Evolutionary conservation across 2,329 filamentous ascomycete genomes (phyloP), one percentile per base, ranked within the genome.

Genomic region (Seiridium cupressi): DNA sequence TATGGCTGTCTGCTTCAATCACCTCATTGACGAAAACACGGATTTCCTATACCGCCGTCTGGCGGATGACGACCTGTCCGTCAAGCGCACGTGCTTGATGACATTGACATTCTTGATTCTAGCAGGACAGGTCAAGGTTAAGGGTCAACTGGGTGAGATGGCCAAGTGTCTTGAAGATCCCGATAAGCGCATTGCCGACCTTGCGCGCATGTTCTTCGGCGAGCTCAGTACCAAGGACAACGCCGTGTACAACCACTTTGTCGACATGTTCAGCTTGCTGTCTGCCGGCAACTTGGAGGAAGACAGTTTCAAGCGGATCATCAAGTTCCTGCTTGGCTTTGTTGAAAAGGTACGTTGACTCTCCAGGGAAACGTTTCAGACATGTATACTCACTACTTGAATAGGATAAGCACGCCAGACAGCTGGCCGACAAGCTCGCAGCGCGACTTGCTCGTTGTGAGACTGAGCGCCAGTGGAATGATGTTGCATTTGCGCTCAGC

Each of bases 1-100:
- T 72, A 99, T 99, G 95, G 96, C 96, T 0, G 95, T 99, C 31
- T 97, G 93, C 83, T 99, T 99, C 84, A 99, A 99, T 72, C 95
- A 99, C 71, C 85, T 99, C 55, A 97, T 99, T 67, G 96, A 99
- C 71, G 96, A 99, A 77, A 98, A 99, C 75, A 99, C 95, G 0
- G 95, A 99, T 73, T 99, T 98, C 80, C 77, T 99, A 47, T 99
- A 99, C 76, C 89, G 95, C 26, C 88, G 96, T 18, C 84, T 99
- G 6, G 96, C 95, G 13, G 96, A 99, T 70, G 81, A 85, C 13
- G 93, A 97, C 68, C 86, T 87, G 31, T 94, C 90, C 3, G 95
- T 99, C 63, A 99, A 98, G 81, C 88, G 95, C 9, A 99, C 96
- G 0, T 99, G 95, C 75, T 83, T 99, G 31, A 99, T 98, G 95